phyloP scores from a whole-genome alignment of 2,329 filamentous ascomycete species.

The Harringtonia aguacate region DNA sequence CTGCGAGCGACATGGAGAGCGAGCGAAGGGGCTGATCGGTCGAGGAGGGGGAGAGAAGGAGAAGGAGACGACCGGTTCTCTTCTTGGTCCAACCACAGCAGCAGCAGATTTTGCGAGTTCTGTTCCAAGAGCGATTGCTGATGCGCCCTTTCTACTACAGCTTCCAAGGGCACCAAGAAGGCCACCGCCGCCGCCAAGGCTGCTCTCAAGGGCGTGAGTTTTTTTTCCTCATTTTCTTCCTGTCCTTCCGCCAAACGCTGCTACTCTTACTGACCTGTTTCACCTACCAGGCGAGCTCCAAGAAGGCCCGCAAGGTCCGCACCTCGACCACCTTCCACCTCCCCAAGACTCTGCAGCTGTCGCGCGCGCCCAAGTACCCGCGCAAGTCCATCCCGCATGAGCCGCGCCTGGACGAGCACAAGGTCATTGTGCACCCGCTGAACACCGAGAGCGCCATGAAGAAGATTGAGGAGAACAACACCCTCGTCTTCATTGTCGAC shows the following conservation, averaged over 20 bases:
- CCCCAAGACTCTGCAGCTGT: slow-evolving; percentile 90
- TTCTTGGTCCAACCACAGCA: slow-evolving; percentile 35
- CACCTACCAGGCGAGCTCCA: slow-evolving; percentile 35
- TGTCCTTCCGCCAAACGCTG: not conserved
- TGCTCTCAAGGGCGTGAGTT: slow-evolving; percentile 87
- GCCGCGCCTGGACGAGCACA: slow-evolving; percentile 92
- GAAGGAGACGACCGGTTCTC: slow-evolving; percentile 1
- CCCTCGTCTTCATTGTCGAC: slow-evolving; percentile 93
- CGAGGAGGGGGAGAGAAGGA: not conserved
- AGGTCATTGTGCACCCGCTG: slow-evolving; percentile 94
- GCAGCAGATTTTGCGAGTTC: slow-evolving; percentile 71
- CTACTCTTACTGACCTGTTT: not conserved
- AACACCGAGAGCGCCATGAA: slow-evolving; percentile 99
- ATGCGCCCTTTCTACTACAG: slow-evolving; percentile 47
- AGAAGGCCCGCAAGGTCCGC: slow-evolving; percentile 91
- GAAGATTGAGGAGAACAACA: slow-evolving; percentile 99
- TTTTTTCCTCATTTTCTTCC: slow-evolving; percentile 9
- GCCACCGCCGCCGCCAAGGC: slow-evolving; percentile 92
- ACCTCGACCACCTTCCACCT: slow-evolving; percentile 91
- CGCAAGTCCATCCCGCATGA: slow-evolving; percentile 87
- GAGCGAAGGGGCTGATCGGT: not conserved
- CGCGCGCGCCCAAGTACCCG: slow-evolving; percentile 88
- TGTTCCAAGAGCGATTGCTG: slow-evolving; percentile 59
- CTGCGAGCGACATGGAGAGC: not conserved
- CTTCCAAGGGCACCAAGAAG: slow-evolving; percentile 65